Evolutionary conservation across 2,329 filamentous ascomycete species (phyloP), one percentile per base, ranked within the genome.

Genomic region (Cyphellophora europaea): DNA sequence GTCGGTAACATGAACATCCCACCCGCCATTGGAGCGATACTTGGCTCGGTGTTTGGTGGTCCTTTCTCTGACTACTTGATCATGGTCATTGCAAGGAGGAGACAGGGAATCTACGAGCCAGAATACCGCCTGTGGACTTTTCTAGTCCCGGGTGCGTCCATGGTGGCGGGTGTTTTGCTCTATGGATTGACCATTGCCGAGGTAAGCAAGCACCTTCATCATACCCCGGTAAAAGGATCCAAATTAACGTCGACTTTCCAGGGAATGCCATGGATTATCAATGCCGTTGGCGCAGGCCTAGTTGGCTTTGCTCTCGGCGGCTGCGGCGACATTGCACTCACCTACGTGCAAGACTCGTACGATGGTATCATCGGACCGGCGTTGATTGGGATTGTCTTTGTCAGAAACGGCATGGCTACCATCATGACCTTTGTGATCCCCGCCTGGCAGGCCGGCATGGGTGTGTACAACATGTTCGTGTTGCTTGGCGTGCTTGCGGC

Each of bases 81-180:
- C 27, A 35, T 59, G 12, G 51, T 46, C 17, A 55, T 66, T 33
- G 59, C 66, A 3, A 56, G 55, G 13, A 50, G 54, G 8, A 68
- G 68, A 43, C 53, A 53, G 16, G 65, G 65, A 18, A 58, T 64
- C 40, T 65, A 63, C 30, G 66, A 69, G 49, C 61, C 65, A 2
- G 66, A 69, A 45, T 67, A 68, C 61, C 56, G 65, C 2, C 52
- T 69, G 3, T 62, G 17, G 13, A 5, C 18, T n/a, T 16, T 32
- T 33, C 35, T 21, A 19, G 11, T 15, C 6, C 46, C 58, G 34
- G 35, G 55, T 32, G 33, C 50, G 37, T 30, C 56, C 45, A 14
- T 58, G 37, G 49, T 53, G 37, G 40, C 39, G 36, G 48, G 55
- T 31, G 35, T 62, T 32, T 49, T 65, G 38, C 45, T 59, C 50